phyloP scores from a whole-genome alignment of 1,139 yeast species.

The Yarrowia galli region DNA sequence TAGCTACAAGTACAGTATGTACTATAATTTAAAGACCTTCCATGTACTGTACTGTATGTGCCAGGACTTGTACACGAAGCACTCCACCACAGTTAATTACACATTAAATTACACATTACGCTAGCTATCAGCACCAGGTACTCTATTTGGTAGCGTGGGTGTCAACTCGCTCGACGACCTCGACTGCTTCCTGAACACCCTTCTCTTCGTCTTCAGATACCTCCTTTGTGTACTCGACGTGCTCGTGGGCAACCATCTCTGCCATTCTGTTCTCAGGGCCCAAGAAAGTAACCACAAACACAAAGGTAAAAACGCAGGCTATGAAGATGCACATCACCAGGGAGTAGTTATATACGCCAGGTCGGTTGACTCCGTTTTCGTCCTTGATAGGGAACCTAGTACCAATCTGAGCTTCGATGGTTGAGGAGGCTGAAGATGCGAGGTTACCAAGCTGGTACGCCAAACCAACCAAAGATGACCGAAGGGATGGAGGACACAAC shows the following conservation, averaged over 20 bases:
- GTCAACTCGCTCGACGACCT: slow-evolving; percentile 9
- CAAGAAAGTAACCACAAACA: slow-evolving; percentile 58
- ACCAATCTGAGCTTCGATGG: slow-evolving; percentile 82
- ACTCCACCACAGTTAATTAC: background rate
- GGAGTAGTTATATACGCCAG: slow-evolving; percentile 17
- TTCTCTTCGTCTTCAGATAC: slow-evolving; percentile 15
- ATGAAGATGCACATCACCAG: slow-evolving; percentile 25
- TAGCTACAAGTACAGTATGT: too few species aligned
- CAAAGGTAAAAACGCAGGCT: slow-evolving; percentile 13
- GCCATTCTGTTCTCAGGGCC: slow-evolving; percentile 76
- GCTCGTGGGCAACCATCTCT: slow-evolving; percentile 23
- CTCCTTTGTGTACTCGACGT: slow-evolving; percentile 8
- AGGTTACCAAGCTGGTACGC: slow-evolving; percentile 86
- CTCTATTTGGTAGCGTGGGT: slow-evolving; percentile 4
- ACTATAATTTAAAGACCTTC: too few species aligned
- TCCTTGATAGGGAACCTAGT: slow-evolving; percentile 55
- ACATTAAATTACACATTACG: background rate
- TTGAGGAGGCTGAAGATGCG: slow-evolving; percentile 82
- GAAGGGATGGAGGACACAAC: slow-evolving; percentile 77
- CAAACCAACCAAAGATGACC: slow-evolving; percentile 75
- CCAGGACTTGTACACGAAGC: too few species aligned
- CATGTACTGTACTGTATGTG: too few species aligned
- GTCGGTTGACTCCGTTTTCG: slow-evolving; percentile 5
- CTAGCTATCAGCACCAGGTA: background rate
- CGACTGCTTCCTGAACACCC: slow-evolving; percentile 6